A percentile compares a stretch with the other conserved stretches of the same genome.
Evolutionary conservation across 2,329 filamentous ascomycete species (phyloP).

Genomic region (Fusarium sambucinum): DNA sequence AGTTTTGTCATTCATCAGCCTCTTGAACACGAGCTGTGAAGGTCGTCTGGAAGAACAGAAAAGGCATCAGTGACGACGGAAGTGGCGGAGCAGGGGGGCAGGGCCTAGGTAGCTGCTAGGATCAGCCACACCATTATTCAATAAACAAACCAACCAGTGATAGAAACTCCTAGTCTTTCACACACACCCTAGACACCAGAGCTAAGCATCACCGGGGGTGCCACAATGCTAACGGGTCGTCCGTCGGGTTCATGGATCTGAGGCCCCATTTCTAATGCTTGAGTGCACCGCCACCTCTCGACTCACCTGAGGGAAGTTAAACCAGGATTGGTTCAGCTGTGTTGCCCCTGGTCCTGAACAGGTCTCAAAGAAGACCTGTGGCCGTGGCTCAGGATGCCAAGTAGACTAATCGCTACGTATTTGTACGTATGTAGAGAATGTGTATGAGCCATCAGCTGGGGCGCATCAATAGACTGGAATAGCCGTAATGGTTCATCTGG

Average conservation of each 20-base stretch:
- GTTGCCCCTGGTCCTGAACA: constrained; percentile 16
- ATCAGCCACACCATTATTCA: constrained; percentile 40
- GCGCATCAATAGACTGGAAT: constrained; percentile 28
- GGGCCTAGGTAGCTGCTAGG: constrained; percentile 28
- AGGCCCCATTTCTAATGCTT: constrained; percentile 20
- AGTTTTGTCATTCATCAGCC: constrained; percentile 26
- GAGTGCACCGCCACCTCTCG: constrained; percentile 40
- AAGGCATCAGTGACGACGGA: constrained; percentile 30
- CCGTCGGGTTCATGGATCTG: constrained; percentile 27
- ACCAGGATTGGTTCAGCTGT: constrained; percentile 39
- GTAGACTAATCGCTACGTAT: background rate
- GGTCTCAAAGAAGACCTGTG: background rate
- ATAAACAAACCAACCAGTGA: constrained; percentile 22
- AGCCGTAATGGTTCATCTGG: background rate
- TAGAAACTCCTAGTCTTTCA: constrained; percentile 26
- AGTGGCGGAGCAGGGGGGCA: constrained; percentile 39
- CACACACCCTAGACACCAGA: constrained; percentile 15
- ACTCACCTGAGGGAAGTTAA: constrained; percentile 42
- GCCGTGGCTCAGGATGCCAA: constrained; percentile 7
- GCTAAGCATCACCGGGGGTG: constrained; percentile 24
- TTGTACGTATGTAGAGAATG: background rate
- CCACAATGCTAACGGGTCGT: constrained; percentile 23
- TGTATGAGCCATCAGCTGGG: constrained; percentile 35
- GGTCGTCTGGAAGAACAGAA: constrained; percentile 17
- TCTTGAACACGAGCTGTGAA: constrained; percentile 32